Conservation (phyloP, 495 filamentous ascomycete genomes). For the Aspergillus hancockii region DNA sequence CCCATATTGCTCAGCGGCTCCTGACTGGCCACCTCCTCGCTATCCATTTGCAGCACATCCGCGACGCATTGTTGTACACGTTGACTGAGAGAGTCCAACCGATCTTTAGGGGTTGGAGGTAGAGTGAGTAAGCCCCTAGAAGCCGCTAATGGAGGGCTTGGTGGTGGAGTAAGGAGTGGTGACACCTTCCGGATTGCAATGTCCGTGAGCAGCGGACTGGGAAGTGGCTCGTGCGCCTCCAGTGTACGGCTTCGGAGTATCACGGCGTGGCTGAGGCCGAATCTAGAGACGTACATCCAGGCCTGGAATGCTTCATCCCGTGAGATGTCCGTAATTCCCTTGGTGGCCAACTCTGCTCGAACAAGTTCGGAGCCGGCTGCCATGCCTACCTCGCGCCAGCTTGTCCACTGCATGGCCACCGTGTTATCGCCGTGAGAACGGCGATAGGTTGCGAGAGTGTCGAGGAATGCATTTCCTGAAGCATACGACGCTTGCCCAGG, state of each 20-base stretch:
- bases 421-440: conserved; percentile 33
- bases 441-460: conserved; percentile 30
- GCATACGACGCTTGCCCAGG: conserved; percentile 34
- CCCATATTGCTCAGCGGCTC: conserved; percentile 37
- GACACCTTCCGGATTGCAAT: conserved; percentile 27
- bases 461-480: conserved; percentile 35
- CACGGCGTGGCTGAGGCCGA: conserved; percentile 35
- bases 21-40: conserved; percentile 33
- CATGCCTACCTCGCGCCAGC: conserved; percentile 43
- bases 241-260: conserved; percentile 29
- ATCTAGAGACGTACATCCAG: conserved; percentile 36
- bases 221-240: conserved; percentile 25
- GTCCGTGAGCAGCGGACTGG: conserved; percentile 29
- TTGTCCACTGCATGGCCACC: conserved; percentile 41
- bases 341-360: conserved; percentile 34
- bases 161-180: background rate
- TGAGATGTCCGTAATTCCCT: conserved; percentile 42
- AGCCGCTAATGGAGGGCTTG: conserved; percentile 1
- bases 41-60: conserved; percentile 22
- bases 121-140: conserved; percentile 12
- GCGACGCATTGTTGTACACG: conserved; percentile 25
- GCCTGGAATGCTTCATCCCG: conserved; percentile 41
- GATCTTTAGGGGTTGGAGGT: conserved; percentile 17
- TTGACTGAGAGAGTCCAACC: conserved; percentile 18
- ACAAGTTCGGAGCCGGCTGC: conserved; percentile 38